phyloP scores from a whole-genome alignment of 139 green algal species.

The Penium margaritaceum region DNA sequence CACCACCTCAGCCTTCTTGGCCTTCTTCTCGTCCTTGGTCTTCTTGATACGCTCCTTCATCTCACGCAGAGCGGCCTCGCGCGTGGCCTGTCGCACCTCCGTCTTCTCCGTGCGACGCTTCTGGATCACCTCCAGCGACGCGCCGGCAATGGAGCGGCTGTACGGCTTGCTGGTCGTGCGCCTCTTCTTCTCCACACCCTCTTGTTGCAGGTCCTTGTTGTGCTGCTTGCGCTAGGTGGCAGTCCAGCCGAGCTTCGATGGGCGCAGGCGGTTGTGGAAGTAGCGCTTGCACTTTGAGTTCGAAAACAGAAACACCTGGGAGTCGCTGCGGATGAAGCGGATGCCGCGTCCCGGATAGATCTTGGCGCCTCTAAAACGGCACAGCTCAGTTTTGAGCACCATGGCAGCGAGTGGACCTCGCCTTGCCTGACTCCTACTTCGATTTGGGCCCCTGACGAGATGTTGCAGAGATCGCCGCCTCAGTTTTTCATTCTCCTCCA shows the following conservation, averaged over 20 bases:
- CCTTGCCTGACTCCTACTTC: too few species aligned
- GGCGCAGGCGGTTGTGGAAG: too few species aligned
- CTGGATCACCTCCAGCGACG: slow-evolving; percentile 82
- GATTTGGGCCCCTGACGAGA: too few species aligned
- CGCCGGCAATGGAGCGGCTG: slow-evolving; percentile 72
- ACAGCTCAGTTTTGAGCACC: slow-evolving; percentile 75
- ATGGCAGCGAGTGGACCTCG: too few species aligned
- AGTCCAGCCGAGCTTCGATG: too few species aligned
- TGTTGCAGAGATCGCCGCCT: too few species aligned
- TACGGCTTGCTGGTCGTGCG: slow-evolving; percentile 56
- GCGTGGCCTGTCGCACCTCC: slow-evolving; percentile 71
- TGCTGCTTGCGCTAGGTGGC: too few species aligned
- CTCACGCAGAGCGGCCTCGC: slow-evolving; percentile 83
- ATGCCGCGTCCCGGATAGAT: slow-evolving; percentile 92
- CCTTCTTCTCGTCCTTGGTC: slow-evolving; percentile 72
- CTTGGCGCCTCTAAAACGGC: slow-evolving; percentile 92
- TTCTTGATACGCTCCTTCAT: slow-evolving; percentile 94
- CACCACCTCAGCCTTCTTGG: slow-evolving; percentile 41
- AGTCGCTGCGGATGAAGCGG: slow-evolving; percentile 79
- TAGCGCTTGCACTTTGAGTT: too few species aligned
- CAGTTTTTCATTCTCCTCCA: too few species aligned
- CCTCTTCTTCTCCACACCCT: slow-evolving; percentile 61
- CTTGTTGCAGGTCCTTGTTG: slow-evolving; percentile 56
- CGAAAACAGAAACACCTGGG: too few species aligned
- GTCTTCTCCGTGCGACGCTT: slow-evolving; percentile 69